Conservation (phyloP, 1,284 basidiomycete genomes). For the Apiotrichum mycotoxinovorans region DNA sequence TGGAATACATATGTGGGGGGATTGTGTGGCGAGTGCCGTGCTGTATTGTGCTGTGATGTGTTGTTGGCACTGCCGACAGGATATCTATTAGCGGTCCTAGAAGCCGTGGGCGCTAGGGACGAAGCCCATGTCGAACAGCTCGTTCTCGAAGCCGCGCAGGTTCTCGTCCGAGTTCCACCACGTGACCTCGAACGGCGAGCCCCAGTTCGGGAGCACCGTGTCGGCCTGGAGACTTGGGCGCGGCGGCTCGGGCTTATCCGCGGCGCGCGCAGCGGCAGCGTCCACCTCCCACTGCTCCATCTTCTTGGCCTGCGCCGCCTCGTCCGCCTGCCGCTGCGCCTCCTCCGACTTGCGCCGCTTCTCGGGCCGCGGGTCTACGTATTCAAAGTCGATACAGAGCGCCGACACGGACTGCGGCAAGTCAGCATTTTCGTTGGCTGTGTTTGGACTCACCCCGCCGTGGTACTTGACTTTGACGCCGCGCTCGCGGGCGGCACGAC, state of each 20-base stretch:
- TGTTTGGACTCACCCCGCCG: constrained; percentile 35
- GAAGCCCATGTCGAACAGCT: constrained; percentile 46
- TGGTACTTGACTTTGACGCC: constrained; percentile 47
- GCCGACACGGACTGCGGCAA: constrained; percentile 1
- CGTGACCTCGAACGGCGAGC: constrained; percentile 43
- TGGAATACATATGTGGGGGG: no score
- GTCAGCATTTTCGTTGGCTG: background rate
- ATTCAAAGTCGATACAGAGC: constrained; percentile 42
- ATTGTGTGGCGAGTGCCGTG: no score
- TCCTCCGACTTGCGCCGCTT: constrained; percentile 5
- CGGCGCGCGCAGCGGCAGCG: constrained; percentile 7
- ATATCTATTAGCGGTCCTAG: background rate
- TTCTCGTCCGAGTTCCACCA: constrained; percentile 42
- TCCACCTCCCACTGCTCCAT: background rate
- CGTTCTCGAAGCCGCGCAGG: constrained; percentile 42
- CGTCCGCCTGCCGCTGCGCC: constrained; percentile 2
- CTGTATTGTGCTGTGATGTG: no score
- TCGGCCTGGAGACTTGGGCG: constrained; percentile 1
- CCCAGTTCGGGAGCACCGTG: constrained; percentile 35
- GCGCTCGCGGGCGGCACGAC: constrained; percentile 46
- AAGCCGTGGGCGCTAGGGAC: constrained; percentile 2
- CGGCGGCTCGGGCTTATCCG: constrained; percentile 10
- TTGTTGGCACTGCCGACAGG: no score
- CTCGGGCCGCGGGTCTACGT: constrained; percentile 35
- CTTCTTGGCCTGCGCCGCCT: background rate